phyloP scores from a whole-genome alignment of 2,329 filamentous ascomycete genomes.

The Chaetomium sp. region DNA sequence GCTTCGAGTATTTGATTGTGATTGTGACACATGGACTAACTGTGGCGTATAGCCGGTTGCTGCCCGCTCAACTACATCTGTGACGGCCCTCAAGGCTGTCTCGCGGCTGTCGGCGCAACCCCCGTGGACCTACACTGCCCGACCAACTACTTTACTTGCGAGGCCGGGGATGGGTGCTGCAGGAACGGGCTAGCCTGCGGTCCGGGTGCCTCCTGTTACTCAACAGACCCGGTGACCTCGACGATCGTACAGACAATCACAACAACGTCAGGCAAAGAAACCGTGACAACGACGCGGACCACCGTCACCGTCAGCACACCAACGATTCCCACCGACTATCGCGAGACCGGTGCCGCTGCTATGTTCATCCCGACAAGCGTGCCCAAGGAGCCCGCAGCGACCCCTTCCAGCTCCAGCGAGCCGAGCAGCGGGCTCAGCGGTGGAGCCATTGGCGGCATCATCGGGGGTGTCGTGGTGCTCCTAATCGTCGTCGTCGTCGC shows the following conservation, averaged over 20 bases:
- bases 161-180: slow-evolving; percentile 49
- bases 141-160: slow-evolving; percentile 42
- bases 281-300: slow-evolving; percentile 35
- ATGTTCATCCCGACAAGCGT: slow-evolving; percentile 41
- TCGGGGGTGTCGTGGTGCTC: slow-evolving; percentile 44
- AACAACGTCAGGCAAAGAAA: slow-evolving; percentile 36
- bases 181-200: slow-evolving; percentile 44
- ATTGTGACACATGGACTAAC: neutral
- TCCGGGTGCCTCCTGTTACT: slow-evolving; percentile 38
- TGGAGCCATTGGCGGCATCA: slow-evolving; percentile 43
- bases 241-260: slow-evolving; percentile 39
- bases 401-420: slow-evolving; percentile 21
- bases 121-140: slow-evolving; percentile 36
- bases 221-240: slow-evolving; percentile 39
- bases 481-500: slow-evolving; percentile 42
- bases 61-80: slow-evolving; percentile 42
- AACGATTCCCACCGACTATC: slow-evolving; percentile 27
- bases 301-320: slow-evolving; percentile 36
- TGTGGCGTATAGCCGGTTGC: slow-evolving; percentile 33
- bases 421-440: slow-evolving; percentile 20
- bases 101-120: slow-evolving; percentile 37
- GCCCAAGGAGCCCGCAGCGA: slow-evolving; percentile 33
- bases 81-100: slow-evolving; percentile 33
- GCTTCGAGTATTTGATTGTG: neutral
- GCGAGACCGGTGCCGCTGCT: slow-evolving; percentile 27